Base-by-base conservation (phyloP, 2,329 filamentous ascomycete species). In the Hymenoscyphus infarciens region DNA sequence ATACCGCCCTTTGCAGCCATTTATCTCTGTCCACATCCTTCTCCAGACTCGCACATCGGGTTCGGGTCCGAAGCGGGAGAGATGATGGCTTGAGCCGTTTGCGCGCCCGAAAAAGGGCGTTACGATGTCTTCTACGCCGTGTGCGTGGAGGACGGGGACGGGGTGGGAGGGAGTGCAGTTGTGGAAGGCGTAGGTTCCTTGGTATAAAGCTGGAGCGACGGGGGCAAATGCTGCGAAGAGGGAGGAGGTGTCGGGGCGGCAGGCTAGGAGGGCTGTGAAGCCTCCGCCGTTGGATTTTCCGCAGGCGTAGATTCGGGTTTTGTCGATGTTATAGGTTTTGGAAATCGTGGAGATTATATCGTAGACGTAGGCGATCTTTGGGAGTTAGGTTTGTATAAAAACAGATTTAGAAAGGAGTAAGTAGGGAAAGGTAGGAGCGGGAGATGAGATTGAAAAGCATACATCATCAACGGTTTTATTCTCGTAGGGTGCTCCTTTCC, bases 221-320 rank as follows among this genome's bases (percentile, higher is more conserved):
- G 77, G 74, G 0, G 77, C 78, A 61, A 81, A 80, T 2, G 78
- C 79, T 3, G 78, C 78, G 58, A 81, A 77, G 19, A 69, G 68
- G 8, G 67, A 64, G 1, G 75, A 76, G 4, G 74, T 72, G 35
- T 71, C 68, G 0, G 75, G 67, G n/a, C 76, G 72, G 71, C 78
- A 80, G 2, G 79, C 78, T 3, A 79, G 69, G 1, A 76, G 61
- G 25, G 74, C 72, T 1, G 74, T 75, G 15, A 76, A 73, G 16
- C 79, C 78, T 2, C 75, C 79, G 22, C 78, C 78, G 62, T 79
- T 79, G 29, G 75, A 78, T 61, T 78, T 78, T 0, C 79, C 78
- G 11, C 73, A 72, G 11, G 77, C 78, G 67, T 79, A 80, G 56
- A 80, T 71, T 11, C 74, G 75, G 5, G 69, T 64, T 3, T 69